phyloP scores from a whole-genome alignment of 2,329 filamentous ascomycete species.

The Falciphora oryzae region DNA sequence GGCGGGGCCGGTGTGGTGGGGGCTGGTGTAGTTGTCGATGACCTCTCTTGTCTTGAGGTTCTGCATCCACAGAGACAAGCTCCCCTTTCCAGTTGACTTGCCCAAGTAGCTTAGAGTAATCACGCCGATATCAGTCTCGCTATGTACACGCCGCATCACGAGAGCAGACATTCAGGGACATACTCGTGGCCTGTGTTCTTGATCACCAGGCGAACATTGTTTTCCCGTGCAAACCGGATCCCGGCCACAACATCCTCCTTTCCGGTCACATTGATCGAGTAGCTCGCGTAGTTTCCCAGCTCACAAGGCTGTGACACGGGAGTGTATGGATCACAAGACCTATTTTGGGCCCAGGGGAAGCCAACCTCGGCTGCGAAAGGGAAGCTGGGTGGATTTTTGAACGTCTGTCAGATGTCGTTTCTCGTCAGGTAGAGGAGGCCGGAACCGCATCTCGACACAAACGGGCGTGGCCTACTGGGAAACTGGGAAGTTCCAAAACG shows the following conservation, averaged over 20 bases:
- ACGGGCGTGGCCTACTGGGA: conserved; percentile 23
- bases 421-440: too few species aligned
- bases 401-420: background rate
- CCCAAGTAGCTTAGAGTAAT: conserved; percentile 24
- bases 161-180: too few species aligned
- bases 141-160: too few species aligned
- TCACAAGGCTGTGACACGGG: conserved; percentile 29
- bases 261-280: conserved; percentile 25
- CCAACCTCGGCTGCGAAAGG: conserved; percentile 22
- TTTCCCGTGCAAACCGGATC: conserved; percentile 29
- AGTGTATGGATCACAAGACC: conserved; percentile 21
- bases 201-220: conserved; percentile 40
- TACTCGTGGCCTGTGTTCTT: conserved; percentile 44
- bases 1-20: conserved; percentile 37
- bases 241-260: conserved; percentile 19
- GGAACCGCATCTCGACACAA: too few species aligned
- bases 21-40: conserved; percentile 21
- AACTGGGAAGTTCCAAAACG: conserved; percentile 24
- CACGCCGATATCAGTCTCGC: too few species aligned
- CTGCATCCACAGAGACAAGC: conserved; percentile 34
- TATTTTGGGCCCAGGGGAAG: conserved; percentile 24
- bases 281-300: conserved; percentile 29
- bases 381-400: background rate
- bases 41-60: conserved; percentile 28
- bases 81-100: conserved; percentile 29